phyloP scores from a whole-genome alignment of 140 eudicot species.

The Ambrosia hybrid region DNA sequence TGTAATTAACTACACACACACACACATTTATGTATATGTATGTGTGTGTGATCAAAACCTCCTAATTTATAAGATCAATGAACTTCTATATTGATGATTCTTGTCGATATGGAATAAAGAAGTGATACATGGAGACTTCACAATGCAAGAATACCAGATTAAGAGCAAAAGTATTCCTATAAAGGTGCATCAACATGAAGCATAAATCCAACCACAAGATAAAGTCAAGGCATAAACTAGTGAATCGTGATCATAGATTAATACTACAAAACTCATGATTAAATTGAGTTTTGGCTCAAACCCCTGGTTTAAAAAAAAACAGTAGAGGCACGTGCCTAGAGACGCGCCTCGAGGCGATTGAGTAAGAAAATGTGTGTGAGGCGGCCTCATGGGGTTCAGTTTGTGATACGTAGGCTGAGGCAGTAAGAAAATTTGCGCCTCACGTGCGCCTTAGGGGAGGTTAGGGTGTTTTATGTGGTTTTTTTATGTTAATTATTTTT shows the following conservation, averaged over 20 bases:
- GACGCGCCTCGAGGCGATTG: too few species aligned
- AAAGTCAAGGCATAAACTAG: neutral
- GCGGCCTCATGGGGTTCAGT: too few species aligned
- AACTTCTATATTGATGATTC: neutral
- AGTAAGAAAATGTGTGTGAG: too few species aligned
- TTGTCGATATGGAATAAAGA: neutral
- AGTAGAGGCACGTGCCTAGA: too few species aligned
- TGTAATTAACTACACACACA: too few species aligned
- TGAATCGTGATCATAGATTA: neutral
- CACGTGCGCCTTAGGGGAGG: too few species aligned
- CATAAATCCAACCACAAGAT: neutral
- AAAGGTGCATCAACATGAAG: neutral
- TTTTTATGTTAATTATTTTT: too few species aligned
- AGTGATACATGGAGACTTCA: neutral
- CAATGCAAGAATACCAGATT: too few species aligned
- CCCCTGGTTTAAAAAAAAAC: neutral
- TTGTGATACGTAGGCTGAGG: too few species aligned
- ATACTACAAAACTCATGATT: neutral
- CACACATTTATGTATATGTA: too few species aligned
- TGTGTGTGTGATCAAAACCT: neutral
- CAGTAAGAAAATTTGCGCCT: too few species aligned
- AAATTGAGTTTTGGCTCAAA: neutral
- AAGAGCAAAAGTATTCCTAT: neutral
- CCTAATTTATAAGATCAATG: neutral
- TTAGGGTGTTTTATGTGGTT: too few species aligned